phyloP scores from a whole-genome alignment of 108 stramenopile species.

The Schizochytrium sp. region DNA sequence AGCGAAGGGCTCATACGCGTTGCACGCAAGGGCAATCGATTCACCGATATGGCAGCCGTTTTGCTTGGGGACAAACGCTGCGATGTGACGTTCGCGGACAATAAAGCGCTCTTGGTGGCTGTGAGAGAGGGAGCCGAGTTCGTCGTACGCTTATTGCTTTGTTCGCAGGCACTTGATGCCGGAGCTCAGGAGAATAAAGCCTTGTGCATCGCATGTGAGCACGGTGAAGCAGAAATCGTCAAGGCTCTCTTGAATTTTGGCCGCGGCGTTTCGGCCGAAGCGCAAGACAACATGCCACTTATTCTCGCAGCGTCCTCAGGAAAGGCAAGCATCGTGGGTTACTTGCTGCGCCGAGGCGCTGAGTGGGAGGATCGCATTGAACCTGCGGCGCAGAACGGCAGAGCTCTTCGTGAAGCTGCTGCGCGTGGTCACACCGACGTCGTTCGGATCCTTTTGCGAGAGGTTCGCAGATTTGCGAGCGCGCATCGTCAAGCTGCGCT shows the following conservation, averaged over 20 bases:
- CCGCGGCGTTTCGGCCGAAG: background rate
- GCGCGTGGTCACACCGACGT: background rate
- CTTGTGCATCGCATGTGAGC: background rate
- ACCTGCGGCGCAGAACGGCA: background rate
- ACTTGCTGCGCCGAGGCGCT: background rate
- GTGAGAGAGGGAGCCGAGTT: background rate
- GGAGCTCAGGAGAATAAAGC: background rate
- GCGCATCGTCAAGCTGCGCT: background rate
- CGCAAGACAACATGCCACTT: background rate
- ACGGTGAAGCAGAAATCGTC: background rate
- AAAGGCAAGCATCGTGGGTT: background rate
- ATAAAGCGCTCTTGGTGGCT: background rate
- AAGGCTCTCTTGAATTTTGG: background rate
- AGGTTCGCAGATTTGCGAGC: background rate
- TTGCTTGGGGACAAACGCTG: background rate
- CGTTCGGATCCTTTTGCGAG: background rate
- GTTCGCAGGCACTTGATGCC: background rate
- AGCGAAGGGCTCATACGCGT: background rate
- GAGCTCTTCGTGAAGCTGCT: background rate
- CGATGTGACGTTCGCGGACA: background rate
- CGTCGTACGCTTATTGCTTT: background rate
- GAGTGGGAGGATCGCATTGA: background rate
- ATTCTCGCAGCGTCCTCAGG: background rate
- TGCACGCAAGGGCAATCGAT: background rate
- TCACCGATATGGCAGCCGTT: background rate